These are phyloP conservation scores for Leccinum longicurvipes DNA, from an alignment of 768 basidiomycete species.

Conservation along the genomic window DNA sequence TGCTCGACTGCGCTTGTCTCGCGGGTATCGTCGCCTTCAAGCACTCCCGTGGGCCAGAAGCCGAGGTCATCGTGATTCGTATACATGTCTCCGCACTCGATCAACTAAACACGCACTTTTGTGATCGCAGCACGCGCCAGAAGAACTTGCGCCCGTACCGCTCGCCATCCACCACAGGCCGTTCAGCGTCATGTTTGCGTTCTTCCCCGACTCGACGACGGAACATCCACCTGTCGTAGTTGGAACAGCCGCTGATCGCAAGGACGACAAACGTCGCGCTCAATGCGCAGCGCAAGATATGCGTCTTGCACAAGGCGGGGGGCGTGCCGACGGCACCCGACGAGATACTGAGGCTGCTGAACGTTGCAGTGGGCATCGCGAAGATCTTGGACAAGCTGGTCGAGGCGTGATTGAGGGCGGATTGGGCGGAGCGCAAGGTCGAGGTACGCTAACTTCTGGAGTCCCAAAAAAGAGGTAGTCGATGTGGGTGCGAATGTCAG, in stretches of 20 bases:
- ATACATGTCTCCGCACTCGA: neutral
- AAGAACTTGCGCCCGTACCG: constrained; percentile 86
- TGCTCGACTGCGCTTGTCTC: constrained; percentile 92
- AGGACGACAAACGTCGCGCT: constrained; percentile 75
- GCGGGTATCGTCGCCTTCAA: constrained; percentile 89
- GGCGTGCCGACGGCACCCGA: constrained; percentile 77
- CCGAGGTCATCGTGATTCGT: constrained; percentile 86
- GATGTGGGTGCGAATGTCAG: neutral
- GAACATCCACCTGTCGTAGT: constrained; percentile 63
- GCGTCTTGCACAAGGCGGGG: constrained; percentile 89
- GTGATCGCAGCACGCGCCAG: constrained; percentile 65
- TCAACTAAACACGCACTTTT: neutral
- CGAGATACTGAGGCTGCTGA: constrained; percentile 68
- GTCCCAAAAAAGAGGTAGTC: neutral
- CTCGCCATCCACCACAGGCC: constrained; percentile 93
- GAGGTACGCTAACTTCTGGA: constrained; percentile 39
- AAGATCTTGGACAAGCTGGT: constrained; percentile 67
- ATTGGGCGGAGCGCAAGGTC: constrained; percentile 64
- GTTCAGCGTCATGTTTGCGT: constrained; percentile 91
- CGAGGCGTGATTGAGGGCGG: constrained; percentile 62
- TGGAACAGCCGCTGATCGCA: constrained; percentile 71
- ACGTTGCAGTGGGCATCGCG: constrained; percentile 66
- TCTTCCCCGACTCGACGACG: constrained; percentile 54
- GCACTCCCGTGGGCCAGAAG: constrained; percentile 89
- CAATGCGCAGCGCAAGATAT: constrained; percentile 90